Evolutionary conservation across 768 basidiomycete genomes (phyloP), one percentile per base, ranked within the genome.

Genomic region (Trametes villosa): DNA sequence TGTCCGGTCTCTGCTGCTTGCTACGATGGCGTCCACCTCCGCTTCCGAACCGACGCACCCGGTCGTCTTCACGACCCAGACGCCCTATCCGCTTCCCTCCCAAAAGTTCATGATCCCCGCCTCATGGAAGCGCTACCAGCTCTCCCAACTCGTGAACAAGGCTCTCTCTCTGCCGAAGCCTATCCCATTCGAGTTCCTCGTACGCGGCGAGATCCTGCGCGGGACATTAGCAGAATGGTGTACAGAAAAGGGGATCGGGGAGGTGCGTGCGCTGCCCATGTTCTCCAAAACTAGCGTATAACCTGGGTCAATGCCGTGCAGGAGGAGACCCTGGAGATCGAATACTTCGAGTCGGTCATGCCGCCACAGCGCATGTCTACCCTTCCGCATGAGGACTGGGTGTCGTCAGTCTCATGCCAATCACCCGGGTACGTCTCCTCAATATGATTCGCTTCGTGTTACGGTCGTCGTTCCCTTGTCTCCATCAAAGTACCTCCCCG

Each of bases 91-190:
- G 12, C 83, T 96, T 13, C 94, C 91, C 0, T 81, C 87, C 1
- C 92, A 95, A 72, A 94, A 93, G 70, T 98, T 94, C 71, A 87
- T 97, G 86, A 88, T 98, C 17, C 96, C 97, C 2, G 80, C 87
- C 1, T 77, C 84, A 73, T 98, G 95, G 95, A 85, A 83, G 58
- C 87, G 96, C n/a, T 98, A 91, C 74, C 96, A 98, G 68, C 88
- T 99, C 31, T 98, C 96, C 1, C 94, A 98, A 62, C 88, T 98
- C 42, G 87, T 99, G 59, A 99, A 99, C 78, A 97, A 97, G 70
- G 92, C 96, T 1, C 79, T 98, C 27, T 81, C 83, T 26, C 83
- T 90, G 18, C 72, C 81, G 0, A 84, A 85, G 55, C 86, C 91
- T 0, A 79, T 96, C 3, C 96, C 95, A 0, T 98, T 98, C 71